Evolutionary conservation across 768 basidiomycete species (phyloP), one percentile per base, ranked within the genome.

Genomic region (Kwoniella mangroviensis): DNA sequence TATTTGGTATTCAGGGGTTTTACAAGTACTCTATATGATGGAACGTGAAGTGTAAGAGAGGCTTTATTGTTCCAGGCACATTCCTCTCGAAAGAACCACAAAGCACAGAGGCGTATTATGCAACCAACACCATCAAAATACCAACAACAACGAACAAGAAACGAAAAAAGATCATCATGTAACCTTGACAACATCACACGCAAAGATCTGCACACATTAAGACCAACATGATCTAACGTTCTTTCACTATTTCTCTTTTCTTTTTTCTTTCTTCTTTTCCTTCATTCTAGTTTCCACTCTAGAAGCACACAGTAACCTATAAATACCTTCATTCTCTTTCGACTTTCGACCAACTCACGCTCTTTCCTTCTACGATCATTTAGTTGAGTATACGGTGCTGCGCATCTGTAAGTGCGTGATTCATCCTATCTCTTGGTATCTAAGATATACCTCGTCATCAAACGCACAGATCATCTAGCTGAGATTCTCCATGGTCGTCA

Each of bases 31-130:
- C n/a, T n/a, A n/a, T n/a, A n/a, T n/a, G 45, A 22, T 41, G 54
- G 53, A 65, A 65, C 54, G 52, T 17, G 26, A 59, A 42, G 53
- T n/a, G 19, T 28, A 34, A 24, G 55, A 42, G 52, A 65, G 63
- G 63, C 63, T 65, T 34, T 42, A 56, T 24, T 65, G 63, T 65
- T 34, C 52, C 63, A 65, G 63, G 63, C 63, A 65, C 63, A 56
- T 55, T 41, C 53, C 40, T 55, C 11, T 49, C 12, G 13, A 49
- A 49, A 13, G 45, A 57, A 24, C 12, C 54, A 13, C 17, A 21
- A 22, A 28, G 26, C 17, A 24, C 21, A 26, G 58, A 40, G 26
- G 56, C 24, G 26, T 34, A 58, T 59, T n/a, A 59, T 49, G 13
- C 34, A 34, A 34, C 34, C 56, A 57, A 4, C 21, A n/a, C n/a